Percentiles rank a stretch among this genome's conserved stretches.
Evolutionary conservation across 257 asterid species (phyloP).

Genomic region (Solanum megistacrolobum): DNA sequence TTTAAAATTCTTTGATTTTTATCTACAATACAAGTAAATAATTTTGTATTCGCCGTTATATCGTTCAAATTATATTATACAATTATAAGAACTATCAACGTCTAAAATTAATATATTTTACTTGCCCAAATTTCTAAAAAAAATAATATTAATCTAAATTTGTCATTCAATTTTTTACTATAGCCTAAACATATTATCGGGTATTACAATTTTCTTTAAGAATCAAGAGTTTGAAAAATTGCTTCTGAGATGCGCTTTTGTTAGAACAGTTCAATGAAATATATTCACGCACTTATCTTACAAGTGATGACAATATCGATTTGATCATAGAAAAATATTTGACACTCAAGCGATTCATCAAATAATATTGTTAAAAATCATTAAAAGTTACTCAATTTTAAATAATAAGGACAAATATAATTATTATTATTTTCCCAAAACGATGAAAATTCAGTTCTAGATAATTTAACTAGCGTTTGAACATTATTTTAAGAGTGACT

Average conservation of each 20-base stretch:
- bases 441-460: rapidly evolving
- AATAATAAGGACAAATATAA: background rate
- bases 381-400: background rate
- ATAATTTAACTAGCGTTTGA: background rate
- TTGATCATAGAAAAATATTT: background rate
- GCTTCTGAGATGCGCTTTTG: background rate
- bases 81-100: background rate
- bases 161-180: background rate
- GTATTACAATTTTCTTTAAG: too few relatives aligned
- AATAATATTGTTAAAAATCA: background rate
- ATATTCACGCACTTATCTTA: background rate
- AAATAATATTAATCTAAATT: background rate
- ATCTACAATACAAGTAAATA: background rate
- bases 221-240: too few relatives aligned
- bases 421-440: background rate
- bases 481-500: background rate
- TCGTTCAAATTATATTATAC: too few relatives aligned
- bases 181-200: background rate
- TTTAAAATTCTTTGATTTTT: background rate
- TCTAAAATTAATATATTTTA: background rate
- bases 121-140: background rate
- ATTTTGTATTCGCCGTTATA: background rate
- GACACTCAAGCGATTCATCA: background rate
- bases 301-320: background rate
- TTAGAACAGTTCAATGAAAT: background rate